Evolutionary conservation across 257 asterid species (phyloP).

Genomic region (Linaria vulgaris): DNA sequence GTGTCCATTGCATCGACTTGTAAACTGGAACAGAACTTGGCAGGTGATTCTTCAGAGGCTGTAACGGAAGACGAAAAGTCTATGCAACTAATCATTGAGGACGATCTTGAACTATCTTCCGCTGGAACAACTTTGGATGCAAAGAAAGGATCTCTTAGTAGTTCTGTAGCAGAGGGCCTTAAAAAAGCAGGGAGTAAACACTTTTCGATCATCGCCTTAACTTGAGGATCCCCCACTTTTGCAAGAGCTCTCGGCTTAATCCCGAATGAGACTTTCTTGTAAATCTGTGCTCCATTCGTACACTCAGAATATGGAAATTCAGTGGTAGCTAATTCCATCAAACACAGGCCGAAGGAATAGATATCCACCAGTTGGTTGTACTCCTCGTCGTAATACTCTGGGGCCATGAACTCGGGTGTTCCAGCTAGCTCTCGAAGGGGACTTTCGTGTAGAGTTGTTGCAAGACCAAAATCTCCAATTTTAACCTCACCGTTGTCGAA

Average conservation of each 20-base stretch:
- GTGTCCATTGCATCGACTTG: conserved; percentile 6
- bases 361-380: conserved; percentile 45
- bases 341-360: conserved; percentile 55
- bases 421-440: conserved; percentile 19
- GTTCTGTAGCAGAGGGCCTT: conserved; percentile 50
- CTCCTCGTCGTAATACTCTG: conserved; percentile 45
- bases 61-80: conserved; percentile 17
- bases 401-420: conserved; percentile 51
- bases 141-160: conserved; percentile 49
- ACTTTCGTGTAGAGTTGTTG: too few relatives aligned
- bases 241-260: conserved; percentile 34
- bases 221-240: conserved; percentile 34
- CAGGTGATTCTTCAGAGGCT: not conserved
- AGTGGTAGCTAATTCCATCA: conserved; percentile 41
- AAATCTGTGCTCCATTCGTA: conserved; percentile 35
- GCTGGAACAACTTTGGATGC: conserved; percentile 13
- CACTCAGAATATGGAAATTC: conserved; percentile 46
- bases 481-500: conserved; percentile 23
- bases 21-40: not conserved
- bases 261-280: conserved; percentile 39
- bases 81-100: not conserved
- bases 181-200: conserved; percentile 41
- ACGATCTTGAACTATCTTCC: not conserved
- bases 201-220: conserved; percentile 39
- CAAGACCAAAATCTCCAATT: conserved; percentile 41